Conservation (phyloP, 2,329 filamentous ascomycete species). For the Arthrobotrys megalospora region DNA sequence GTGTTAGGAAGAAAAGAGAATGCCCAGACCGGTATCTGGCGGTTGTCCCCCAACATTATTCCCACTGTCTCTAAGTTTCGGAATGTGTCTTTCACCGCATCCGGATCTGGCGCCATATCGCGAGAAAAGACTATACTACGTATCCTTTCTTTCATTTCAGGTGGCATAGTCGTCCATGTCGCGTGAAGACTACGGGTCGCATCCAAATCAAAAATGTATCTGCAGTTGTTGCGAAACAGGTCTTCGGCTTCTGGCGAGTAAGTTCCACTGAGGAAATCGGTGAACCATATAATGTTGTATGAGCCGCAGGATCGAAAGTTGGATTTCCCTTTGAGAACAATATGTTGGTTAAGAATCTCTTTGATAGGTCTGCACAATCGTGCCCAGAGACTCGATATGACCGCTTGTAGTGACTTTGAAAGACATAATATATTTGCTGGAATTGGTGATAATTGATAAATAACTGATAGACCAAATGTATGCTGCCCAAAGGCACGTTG, state of each 20-base stretch:
- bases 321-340: constrained; percentile 18
- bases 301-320: constrained; percentile 31
- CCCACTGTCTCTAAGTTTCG: constrained; percentile 12
- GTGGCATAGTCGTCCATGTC: constrained; percentile 21
- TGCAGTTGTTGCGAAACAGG: constrained; percentile 29
- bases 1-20: neutral
- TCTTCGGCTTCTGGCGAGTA: constrained; percentile 37
- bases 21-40: constrained; percentile 1
- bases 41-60: constrained; percentile 30
- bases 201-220: constrained; percentile 45
- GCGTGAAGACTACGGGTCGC: constrained; percentile 30
- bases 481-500: constrained; percentile 6
- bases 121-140: constrained; percentile 13
- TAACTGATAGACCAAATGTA: constrained; percentile 34
- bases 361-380: constrained; percentile 24
- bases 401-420: constrained; percentile 30
- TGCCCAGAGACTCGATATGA: constrained; percentile 33
- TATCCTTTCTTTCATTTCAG: constrained; percentile 19
- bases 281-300: constrained; percentile 39
- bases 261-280: constrained; percentile 29
- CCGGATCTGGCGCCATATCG: constrained; percentile 9
- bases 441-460: constrained; percentile 53
- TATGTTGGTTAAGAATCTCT: constrained; percentile 31
- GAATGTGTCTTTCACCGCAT: neutral
- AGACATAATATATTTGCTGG: constrained; percentile 45